Evolutionary conservation across 1,139 yeast genomes (phyloP).

Genomic region (Suhomyces coccinellae): DNA sequence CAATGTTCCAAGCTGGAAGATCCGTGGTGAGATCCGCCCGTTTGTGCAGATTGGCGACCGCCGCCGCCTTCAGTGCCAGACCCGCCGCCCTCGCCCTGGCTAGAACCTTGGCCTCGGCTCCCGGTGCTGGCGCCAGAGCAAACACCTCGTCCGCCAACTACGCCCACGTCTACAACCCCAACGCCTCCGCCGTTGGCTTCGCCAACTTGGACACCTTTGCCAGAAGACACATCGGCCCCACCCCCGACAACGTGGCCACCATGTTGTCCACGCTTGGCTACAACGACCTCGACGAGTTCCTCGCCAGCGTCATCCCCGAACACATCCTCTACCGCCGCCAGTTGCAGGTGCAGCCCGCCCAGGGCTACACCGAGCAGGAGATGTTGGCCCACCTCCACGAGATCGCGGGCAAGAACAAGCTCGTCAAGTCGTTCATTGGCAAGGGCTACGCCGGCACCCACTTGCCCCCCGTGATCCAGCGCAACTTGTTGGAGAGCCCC

Average conservation of each 20-base stretch:
- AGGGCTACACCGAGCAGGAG: conserved; percentile 80
- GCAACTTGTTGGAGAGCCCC: conserved; percentile 89
- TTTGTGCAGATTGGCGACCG: conserved; percentile 6
- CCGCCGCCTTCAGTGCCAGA: not conserved
- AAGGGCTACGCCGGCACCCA: conserved; percentile 92
- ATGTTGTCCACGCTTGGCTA: conserved; percentile 74
- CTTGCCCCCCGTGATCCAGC: conserved; percentile 88
- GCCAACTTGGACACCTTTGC: conserved; percentile 74
- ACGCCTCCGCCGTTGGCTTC: conserved; percentile 27
- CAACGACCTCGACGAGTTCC: conserved; percentile 66
- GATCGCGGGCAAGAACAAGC: conserved; percentile 74
- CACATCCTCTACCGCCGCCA: conserved; percentile 70
- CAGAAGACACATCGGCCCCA: conserved; percentile 90
- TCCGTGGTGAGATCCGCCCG: conserved; percentile 12
- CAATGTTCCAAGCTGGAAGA: conserved; percentile 12
- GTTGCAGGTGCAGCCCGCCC: conserved; percentile 59
- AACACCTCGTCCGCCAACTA: conserved; percentile 50
- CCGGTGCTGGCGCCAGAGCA: conserved; percentile 24
- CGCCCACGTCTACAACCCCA: conserved; percentile 40
- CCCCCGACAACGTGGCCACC: conserved; percentile 54
- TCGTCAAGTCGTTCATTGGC: conserved; percentile 77
- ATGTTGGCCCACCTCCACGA: conserved; percentile 67
- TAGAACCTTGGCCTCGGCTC: conserved; percentile 5
- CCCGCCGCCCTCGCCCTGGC: too few relatives aligned
- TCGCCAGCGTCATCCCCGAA: conserved; percentile 72